phyloP scores from a whole-genome alignment of 352 stramenopile species.

The Phytophthora tentaculata region DNA sequence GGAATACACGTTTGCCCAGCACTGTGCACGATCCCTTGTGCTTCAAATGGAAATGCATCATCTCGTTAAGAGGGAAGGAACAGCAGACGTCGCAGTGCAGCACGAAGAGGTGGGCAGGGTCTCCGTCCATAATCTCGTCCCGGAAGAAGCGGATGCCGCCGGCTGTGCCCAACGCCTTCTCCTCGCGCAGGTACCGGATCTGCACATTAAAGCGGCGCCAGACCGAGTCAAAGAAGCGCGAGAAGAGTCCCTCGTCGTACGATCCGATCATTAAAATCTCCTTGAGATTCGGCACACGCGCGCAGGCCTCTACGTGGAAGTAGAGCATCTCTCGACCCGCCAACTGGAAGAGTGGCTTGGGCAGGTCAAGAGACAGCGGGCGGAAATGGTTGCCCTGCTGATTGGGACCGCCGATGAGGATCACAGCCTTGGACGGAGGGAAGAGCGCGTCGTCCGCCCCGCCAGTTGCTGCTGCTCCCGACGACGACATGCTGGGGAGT shows the following conservation, averaged over 20 bases:
- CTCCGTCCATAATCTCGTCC: conserved; percentile 82
- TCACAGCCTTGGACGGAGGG: conserved; percentile 84
- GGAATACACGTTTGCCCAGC: conserved; percentile 88
- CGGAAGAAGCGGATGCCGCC: conserved; percentile 86
- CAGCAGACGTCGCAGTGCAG: conserved; percentile 90
- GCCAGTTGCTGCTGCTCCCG: conserved; percentile 23
- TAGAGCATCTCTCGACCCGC: conserved; percentile 89
- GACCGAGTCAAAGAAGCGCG: conserved; percentile 88
- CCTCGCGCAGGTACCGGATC: conserved; percentile 85
- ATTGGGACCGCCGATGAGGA: conserved; percentile 88
- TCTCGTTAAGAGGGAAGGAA: conserved; percentile 88
- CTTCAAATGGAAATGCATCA: conserved; percentile 89
- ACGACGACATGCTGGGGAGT: conserved; percentile 22
- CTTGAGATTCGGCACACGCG: conserved; percentile 80
- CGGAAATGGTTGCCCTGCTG: conserved; percentile 90
- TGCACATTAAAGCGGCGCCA: conserved; percentile 84
- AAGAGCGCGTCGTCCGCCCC: conserved; percentile 58
- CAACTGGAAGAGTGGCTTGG: conserved; percentile 89
- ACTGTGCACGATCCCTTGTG: conserved; percentile 78
- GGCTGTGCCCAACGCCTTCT: conserved; percentile 83
- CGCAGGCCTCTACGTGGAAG: conserved; percentile 88
- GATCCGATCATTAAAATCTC: conserved; percentile 91
- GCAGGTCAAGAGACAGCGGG: conserved; percentile 84
- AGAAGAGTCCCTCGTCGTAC: conserved; percentile 90
- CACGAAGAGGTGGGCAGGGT: conserved; percentile 79